Conservation (phyloP, 768 basidiomycete genomes). For the Podaxis sp. region DNA sequence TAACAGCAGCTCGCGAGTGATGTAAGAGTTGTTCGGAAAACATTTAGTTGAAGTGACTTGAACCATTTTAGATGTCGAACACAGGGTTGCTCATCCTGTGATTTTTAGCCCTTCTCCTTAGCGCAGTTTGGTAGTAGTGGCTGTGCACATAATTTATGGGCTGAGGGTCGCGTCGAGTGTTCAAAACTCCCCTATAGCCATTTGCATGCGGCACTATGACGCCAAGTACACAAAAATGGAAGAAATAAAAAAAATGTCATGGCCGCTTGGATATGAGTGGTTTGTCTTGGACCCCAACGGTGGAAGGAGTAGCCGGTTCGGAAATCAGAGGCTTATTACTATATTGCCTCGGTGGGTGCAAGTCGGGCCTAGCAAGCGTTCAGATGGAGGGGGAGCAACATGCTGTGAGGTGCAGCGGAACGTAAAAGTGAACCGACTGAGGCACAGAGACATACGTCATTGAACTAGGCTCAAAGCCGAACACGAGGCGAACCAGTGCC, state of each 20-base stretch:
- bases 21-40: neutral
- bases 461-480: neutral
- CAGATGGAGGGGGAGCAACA: neutral
- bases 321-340: neutral
- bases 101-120: neutral
- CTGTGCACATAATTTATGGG: neutral
- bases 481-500: constrained; percentile 11
- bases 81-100: neutral
- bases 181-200: neutral
- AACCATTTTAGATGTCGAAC: neutral
- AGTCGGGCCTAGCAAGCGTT: neutral
- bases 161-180: neutral
- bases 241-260: neutral
- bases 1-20: neutral
- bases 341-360: neutral
- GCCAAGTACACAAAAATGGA: neutral
- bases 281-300: neutral
- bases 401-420: neutral
- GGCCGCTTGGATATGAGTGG: neutral
- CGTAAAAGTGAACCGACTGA: neutral
- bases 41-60: neutral
- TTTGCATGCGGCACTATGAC: neutral
- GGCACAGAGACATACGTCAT: constrained; percentile 6
- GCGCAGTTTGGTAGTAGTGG: neutral
- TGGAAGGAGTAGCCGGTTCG: neutral